Evolutionary conservation across 371 early-diverging fungal genomes (phyloP), one percentile per base, ranked within the genome.

Genomic region (Parasitella parasitica): DNA sequence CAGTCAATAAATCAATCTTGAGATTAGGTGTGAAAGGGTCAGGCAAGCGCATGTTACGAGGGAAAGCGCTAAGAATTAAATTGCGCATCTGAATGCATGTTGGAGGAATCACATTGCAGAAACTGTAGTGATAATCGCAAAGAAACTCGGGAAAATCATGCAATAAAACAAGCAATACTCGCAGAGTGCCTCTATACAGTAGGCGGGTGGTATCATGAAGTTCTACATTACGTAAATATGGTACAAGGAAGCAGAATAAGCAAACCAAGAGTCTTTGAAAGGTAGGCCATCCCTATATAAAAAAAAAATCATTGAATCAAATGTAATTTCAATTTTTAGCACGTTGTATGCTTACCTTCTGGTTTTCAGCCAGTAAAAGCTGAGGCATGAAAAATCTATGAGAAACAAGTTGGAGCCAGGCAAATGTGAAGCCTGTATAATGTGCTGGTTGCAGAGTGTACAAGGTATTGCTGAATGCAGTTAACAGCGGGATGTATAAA

Each of bases 61-160:
- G 97, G 76, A 96, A 97, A 1, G 97, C 97, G 58, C 94, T 92
- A 46, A 97, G 79, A 48, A 98, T 89, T 65, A 98, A 73, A 70
- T 98, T 98, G 30, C 97, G 89, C 39, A 97, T 83, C 72, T 99
- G 99, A 55, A 96, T 90, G 75, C 97, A 96, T 1, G 85, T 80
- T n/a, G 87, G 75, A 0, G 99, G 99, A 51, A 99, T 93, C 24
- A 90, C 92, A 74, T 94, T 91, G 65, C 95, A 91, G 64, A 99
- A 89, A 59, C 90, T 89, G 61, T 93, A 91, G 69, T 95, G 94
- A 65, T 96, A 93, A 64, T 89, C 92, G 64, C 96, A 90, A 49
- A 99, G 77, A 78, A 98, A 99, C 73, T 96, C 97, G 11, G 98
- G 99, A 77, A 94, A 97, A 74, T 99, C 99, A 73, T 97, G 98